Conservation (phyloP, 1,284 basidiomycete species). For the Boletus chippewaensis region DNA sequence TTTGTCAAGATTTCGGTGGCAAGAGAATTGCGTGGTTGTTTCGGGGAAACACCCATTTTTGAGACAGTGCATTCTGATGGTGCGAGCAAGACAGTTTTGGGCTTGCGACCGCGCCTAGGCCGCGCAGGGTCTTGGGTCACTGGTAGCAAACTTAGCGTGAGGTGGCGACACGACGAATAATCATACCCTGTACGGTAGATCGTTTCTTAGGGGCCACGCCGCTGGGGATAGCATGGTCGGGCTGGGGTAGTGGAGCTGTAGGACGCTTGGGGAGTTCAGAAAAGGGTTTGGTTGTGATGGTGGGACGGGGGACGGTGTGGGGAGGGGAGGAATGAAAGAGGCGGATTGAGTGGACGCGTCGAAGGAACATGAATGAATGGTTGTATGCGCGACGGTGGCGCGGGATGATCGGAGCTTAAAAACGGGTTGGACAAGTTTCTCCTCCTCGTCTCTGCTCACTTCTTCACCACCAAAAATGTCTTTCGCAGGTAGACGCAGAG, state of each 20-base stretch:
- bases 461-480: conserved; percentile 51
- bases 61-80: not conserved
- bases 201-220: conserved; percentile 3
- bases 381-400: conserved; percentile 33
- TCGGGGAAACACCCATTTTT: conserved; percentile 6
- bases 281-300: conserved; percentile 45
- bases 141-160: not conserved
- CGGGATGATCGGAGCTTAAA: conserved; percentile 35
- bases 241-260: not conserved
- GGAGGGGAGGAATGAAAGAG: conserved; percentile 12
- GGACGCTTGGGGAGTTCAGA: conserved; percentile 49
- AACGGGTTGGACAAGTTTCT: conserved; percentile 30
- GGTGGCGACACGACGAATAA: not conserved
- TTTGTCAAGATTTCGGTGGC: conserved; percentile 69
- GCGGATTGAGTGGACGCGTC: conserved; percentile 16
- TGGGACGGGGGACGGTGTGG: conserved; percentile 12
- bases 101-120: conserved; percentile 21
- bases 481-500: conserved; percentile 78
- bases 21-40: conserved; percentile 47
- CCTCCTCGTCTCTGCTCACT: conserved; percentile 25
- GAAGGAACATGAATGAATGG: conserved; percentile 18
- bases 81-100: not conserved
- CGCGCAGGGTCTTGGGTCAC: conserved; percentile 5
- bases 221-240: not conserved
- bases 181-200: conserved; percentile 9